phyloP scores from a whole-genome alignment of 768 basidiomycete species.

The Termitomyces sp. region DNA sequence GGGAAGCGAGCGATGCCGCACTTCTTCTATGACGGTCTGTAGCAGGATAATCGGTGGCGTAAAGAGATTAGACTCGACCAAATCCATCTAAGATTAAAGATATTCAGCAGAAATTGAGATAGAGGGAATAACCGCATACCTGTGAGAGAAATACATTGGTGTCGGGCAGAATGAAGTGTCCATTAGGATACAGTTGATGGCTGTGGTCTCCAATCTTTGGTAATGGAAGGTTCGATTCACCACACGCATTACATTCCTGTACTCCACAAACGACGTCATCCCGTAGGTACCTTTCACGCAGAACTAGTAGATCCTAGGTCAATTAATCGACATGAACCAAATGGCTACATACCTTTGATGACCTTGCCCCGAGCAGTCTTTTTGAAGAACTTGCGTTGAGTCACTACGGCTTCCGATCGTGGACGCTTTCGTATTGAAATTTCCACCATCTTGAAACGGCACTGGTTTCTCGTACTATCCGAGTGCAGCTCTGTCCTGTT shows the following conservation, averaged over 20 bases:
- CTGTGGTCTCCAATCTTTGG: constrained; percentile 53
- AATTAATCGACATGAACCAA: background rate
- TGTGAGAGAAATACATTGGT: constrained; percentile 4
- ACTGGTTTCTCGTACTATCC: background rate
- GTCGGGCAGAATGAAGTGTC: background rate
- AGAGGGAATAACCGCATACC: background rate
- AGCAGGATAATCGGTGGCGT: constrained; percentile 80
- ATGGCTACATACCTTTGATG: constrained; percentile 66
- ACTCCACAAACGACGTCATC: constrained; percentile 90
- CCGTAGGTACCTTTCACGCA: constrained; percentile 91
- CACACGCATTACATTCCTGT: constrained; percentile 60
- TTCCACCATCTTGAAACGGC: constrained; percentile 13
- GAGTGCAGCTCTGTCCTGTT: background rate
- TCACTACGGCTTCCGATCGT: constrained; percentile 63
- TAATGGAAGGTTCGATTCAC: constrained; percentile 37
- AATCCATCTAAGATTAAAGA: constrained; percentile 69
- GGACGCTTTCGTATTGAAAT: constrained; percentile 75
- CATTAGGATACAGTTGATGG: constrained; percentile 47
- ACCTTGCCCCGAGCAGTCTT: constrained; percentile 94
- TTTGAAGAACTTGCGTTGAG: constrained; percentile 92
- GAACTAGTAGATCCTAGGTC: constrained; percentile 40
- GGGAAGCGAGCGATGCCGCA: constrained; percentile 89
- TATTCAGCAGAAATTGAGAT: background rate
- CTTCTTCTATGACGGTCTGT: constrained; percentile 96
- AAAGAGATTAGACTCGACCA: constrained; percentile 77